These are phyloP conservation scores for Aspergillus asperescens DNA, from an alignment of 495 filamentous ascomycete species.

Conservation along the genomic window DNA sequence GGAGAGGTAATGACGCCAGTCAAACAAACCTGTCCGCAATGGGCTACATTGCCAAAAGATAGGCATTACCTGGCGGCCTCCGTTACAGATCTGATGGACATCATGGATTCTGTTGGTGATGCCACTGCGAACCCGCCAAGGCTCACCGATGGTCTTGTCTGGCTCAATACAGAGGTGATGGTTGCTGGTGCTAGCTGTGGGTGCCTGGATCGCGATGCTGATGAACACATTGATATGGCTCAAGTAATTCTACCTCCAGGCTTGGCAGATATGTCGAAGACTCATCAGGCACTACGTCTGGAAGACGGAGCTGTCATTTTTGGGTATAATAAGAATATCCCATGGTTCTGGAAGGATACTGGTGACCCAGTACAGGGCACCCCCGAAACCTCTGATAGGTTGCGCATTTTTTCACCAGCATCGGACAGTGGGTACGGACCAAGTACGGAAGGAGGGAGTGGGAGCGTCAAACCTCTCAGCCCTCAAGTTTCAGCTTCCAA, in stretches of 20 bases:
- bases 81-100: conserved; percentile 19
- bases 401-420: too few species aligned
- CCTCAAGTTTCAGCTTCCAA: too few species aligned
- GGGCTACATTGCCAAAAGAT: conserved; percentile 19
- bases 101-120: conserved; percentile 22
- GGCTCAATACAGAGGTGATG: not conserved
- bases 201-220: not conserved
- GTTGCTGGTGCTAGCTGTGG: not conserved
- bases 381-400: too few species aligned
- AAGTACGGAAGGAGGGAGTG: too few species aligned
- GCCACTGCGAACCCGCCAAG: not conserved
- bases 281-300: not conserved
- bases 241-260: not conserved
- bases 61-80: conserved; percentile 27
- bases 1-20: not conserved
- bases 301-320: conserved; percentile 3
- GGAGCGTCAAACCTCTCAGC: too few species aligned
- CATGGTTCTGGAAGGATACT: not conserved
- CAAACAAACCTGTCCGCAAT: conserved; percentile 13
- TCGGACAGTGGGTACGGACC: too few species aligned
- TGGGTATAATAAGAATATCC: not conserved
- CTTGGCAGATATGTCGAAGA: not conserved
- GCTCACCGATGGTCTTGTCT: not conserved
- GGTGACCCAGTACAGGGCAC: not conserved
- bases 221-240: not conserved